These are phyloP conservation scores for Colletotrichum brevisporum DNA, from an alignment of 2,329 filamentous ascomycete genomes.

Conservation along the genomic window DNA sequence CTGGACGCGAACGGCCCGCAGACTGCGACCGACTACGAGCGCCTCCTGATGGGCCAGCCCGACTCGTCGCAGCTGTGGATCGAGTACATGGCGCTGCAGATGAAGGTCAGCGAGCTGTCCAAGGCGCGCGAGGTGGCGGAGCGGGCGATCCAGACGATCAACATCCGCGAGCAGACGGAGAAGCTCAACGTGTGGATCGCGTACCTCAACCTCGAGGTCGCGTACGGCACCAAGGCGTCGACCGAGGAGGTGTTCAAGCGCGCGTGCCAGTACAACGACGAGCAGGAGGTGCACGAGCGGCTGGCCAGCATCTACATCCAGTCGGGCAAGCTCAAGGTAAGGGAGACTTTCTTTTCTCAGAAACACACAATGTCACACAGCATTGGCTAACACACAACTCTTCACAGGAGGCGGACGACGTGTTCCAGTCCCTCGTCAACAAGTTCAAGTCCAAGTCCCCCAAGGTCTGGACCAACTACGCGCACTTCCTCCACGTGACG, in stretches of 20 bases:
- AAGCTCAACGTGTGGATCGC: constrained; percentile 97
- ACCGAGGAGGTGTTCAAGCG: constrained; percentile 91
- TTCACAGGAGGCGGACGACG: constrained; percentile 83
- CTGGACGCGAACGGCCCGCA: constrained; percentile 91
- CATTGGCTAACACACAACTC: constrained; percentile 12
- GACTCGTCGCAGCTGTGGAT: constrained; percentile 97
- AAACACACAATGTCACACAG: not conserved
- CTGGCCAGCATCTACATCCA: constrained; percentile 96
- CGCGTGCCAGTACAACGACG: constrained; percentile 94
- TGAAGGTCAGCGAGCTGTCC: constrained; percentile 89
- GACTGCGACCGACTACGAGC: constrained; percentile 92
- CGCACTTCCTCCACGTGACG: constrained; percentile 88
- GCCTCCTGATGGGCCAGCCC: constrained; percentile 90
- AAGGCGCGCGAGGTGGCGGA: constrained; percentile 92
- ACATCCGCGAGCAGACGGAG: constrained; percentile 90
- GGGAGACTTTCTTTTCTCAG: too few relatives aligned
- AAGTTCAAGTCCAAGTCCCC: constrained; percentile 88
- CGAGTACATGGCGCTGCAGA: constrained; percentile 98
- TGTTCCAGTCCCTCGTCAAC: constrained; percentile 90
- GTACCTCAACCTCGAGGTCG: constrained; percentile 92
- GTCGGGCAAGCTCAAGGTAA: constrained; percentile 86
- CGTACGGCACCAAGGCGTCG: constrained; percentile 86
- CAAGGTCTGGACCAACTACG: constrained; percentile 94
- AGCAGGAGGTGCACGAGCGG: constrained; percentile 89
- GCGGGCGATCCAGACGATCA: constrained; percentile 91